These are phyloP conservation scores for Wickerhamomyces chambardii DNA, from an alignment of 805 yeast genomes.

Conservation along the genomic window DNA sequence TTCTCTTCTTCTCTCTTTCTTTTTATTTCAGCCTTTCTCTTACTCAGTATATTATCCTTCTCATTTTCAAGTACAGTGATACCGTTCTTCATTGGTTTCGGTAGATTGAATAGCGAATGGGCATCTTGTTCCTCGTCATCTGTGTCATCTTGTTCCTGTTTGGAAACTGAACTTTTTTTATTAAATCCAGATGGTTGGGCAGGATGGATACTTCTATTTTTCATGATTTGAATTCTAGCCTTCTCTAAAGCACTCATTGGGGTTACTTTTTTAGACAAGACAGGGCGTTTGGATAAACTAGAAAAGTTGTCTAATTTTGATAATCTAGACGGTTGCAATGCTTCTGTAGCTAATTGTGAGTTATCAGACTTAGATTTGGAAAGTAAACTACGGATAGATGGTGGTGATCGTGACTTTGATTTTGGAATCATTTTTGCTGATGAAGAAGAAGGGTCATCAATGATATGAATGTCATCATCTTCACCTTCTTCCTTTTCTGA, in stretches of 20 bases:
- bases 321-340: no score
- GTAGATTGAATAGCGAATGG: conserved; percentile 24
- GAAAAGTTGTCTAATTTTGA: conserved; percentile 28
- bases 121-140: conserved; percentile 30
- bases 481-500: conserved; percentile 4
- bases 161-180: conserved; percentile 22
- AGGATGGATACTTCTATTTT: conserved; percentile 37
- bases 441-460: neutral
- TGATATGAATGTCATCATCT: neutral
- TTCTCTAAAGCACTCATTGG: conserved; percentile 27
- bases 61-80: conserved; percentile 32
- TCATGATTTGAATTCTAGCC: conserved; percentile 22
- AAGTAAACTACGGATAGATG: no score
- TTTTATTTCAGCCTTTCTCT: conserved; percentile 11
- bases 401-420: conserved; percentile 18
- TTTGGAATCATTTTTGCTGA: conserved; percentile 9
- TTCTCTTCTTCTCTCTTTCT: conserved; percentile 58
- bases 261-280: conserved; percentile 15
- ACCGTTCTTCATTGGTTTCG: conserved; percentile 20
- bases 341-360: no score
- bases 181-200: conserved; percentile 43
- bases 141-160: conserved; percentile 13
- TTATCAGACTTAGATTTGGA: no score
- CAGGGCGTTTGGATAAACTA: conserved; percentile 19
- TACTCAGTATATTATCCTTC: conserved; percentile 28